Conservation (phyloP, 176 grass and related monocot genomes). For the Rhipidocladum racemiflorum region DNA sequence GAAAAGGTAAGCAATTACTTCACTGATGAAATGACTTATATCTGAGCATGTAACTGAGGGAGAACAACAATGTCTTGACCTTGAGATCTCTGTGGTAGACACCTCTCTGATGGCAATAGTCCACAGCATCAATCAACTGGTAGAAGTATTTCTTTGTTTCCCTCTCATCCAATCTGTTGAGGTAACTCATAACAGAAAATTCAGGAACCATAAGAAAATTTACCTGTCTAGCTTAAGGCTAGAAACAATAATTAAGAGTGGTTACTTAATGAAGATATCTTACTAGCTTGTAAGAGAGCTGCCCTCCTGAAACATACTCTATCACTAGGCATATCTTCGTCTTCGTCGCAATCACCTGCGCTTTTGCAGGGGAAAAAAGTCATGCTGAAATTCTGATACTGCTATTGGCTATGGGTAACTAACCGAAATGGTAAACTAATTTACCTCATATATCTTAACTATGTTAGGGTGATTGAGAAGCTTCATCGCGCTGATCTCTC, state of each 20-base stretch:
- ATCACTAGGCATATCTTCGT: conserved; percentile 79
- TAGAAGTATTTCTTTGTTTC: conserved; percentile 77
- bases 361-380: neutral
- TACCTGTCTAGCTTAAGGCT: neutral
- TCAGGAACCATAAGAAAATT: conserved; percentile 2
- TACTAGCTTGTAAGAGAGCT: conserved; percentile 77
- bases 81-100: conserved; percentile 79
- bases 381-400: neutral
- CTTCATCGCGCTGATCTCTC: conserved; percentile 73
- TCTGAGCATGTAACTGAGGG: neutral
- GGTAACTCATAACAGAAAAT: conserved; percentile 33
- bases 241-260: neutral
- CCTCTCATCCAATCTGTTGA: conserved; percentile 52
- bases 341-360: conserved; percentile 62
- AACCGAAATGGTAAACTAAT: neutral
- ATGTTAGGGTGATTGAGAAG: conserved; percentile 77
- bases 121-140: conserved; percentile 72
- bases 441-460: conserved; percentile 65
- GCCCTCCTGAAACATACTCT: conserved; percentile 71
- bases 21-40: neutral
- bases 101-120: conserved; percentile 70
- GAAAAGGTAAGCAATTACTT: neutral
- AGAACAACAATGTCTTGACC: conserved; percentile 22
- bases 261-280: conserved; percentile 6
- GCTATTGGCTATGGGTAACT: neutral